Evolutionary conservation across 306 rosid species (phyloP).

Genomic region (Urtica urens): DNA sequence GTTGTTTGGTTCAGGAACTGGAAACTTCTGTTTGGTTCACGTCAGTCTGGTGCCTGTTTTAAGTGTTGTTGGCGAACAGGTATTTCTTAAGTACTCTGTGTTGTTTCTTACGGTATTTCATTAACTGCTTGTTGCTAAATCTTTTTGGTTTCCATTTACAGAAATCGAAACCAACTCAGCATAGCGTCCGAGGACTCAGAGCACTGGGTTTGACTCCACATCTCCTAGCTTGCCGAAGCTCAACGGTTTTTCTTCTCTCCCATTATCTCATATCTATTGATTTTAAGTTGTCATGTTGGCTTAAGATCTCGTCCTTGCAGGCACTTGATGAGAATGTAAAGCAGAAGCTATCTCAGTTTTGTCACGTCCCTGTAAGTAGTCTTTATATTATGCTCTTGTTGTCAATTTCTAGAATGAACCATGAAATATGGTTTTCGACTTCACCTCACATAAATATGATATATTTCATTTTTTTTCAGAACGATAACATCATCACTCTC

Average conservation of each 20-base stretch:
- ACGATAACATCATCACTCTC: constrained; percentile 62
- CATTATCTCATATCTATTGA: background rate
- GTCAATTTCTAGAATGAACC: constrained; percentile 4
- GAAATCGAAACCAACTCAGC: constrained; percentile 50
- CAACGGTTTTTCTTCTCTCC: constrained; percentile 23
- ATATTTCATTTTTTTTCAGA: constrained; percentile 32
- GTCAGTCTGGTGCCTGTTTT: constrained; percentile 46
- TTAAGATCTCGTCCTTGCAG: constrained; percentile 29
- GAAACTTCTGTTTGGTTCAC: constrained; percentile 38
- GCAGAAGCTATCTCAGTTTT: constrained; percentile 77
- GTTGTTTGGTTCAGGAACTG: constrained; percentile 22
- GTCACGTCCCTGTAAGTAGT: constrained; percentile 76
- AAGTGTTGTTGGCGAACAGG: constrained; percentile 46
- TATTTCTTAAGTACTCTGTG: background rate
- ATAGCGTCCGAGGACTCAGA: constrained; percentile 40
- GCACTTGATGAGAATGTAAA: constrained; percentile 65
- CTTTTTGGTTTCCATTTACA: constrained; percentile 15
- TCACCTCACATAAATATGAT: background rate
- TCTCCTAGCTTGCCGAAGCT: constrained; percentile 43
- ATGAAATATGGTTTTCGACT: background rate
- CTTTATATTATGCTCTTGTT: background rate
- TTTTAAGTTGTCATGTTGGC: constrained; percentile 6
- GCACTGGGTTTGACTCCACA: constrained; percentile 36
- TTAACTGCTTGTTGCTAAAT: constrained; percentile 8
- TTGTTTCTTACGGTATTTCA: background rate